These are phyloP conservation scores for Starmerella khaoyaiensis DNA, from an alignment of 805 yeast genomes.

Conservation along the genomic window DNA sequence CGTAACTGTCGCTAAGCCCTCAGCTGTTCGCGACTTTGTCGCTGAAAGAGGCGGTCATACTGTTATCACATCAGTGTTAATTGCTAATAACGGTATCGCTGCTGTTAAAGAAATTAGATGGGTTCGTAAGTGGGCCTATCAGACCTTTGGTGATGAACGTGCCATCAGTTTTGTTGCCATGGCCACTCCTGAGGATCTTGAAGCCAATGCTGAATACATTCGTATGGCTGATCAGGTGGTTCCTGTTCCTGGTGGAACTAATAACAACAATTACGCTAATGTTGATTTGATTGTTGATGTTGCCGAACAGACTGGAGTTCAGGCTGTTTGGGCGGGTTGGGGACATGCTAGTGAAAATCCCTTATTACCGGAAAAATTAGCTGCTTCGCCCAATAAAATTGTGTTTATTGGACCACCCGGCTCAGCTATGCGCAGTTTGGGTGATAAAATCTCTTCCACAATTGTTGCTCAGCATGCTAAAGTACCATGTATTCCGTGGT, in stretches of 20 bases:
- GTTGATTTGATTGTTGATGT: slow-evolving; percentile 93
- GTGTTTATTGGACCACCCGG: slow-evolving; percentile 98
- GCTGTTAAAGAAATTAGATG: slow-evolving; percentile 98
- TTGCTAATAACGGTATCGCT: slow-evolving; percentile 98
- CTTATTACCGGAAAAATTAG: slow-evolving; percentile 77
- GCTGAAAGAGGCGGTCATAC: slow-evolving; percentile 85
- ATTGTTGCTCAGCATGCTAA: slow-evolving; percentile 98
- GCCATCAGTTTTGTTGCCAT: slow-evolving; percentile 89
- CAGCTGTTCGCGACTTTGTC: slow-evolving; percentile 69
- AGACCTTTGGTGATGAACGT: slow-evolving; percentile 92
- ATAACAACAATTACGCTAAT: slow-evolving; percentile 95
- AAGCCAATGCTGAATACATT: slow-evolving; percentile 93
- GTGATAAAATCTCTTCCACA: slow-evolving; percentile 95
- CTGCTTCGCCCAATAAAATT: slow-evolving; percentile 80
- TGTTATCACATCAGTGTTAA: slow-evolving; percentile 66
- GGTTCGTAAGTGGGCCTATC: slow-evolving; percentile 97
- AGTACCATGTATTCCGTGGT: slow-evolving; percentile 99
- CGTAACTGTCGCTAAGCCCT: slow-evolving; percentile 58
- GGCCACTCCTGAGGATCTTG: slow-evolving; percentile 99
- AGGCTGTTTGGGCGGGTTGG: slow-evolving; percentile 99
- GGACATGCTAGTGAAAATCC: slow-evolving; percentile 99
- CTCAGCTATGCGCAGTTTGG: slow-evolving; percentile 97
- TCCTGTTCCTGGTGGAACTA: slow-evolving; percentile 98
- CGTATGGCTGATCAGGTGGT: slow-evolving; percentile 98
- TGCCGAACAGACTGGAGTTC: slow-evolving; percentile 92